These are phyloP conservation scores for Clarkia xantiana DNA, from an alignment of 345 rosid genomes.

Conservation along the genomic window DNA sequence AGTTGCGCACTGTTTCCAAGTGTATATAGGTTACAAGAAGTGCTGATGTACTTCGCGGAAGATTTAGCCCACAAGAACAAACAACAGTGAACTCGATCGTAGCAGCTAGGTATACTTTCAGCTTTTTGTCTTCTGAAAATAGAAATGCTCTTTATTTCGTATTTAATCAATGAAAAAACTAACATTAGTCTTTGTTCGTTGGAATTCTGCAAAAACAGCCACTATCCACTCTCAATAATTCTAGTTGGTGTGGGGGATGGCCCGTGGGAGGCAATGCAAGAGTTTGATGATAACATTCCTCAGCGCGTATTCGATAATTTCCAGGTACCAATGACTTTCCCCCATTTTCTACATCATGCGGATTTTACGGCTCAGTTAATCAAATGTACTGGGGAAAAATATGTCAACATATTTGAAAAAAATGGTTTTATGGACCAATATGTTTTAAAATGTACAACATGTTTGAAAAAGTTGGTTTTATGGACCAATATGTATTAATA, in stretches of 20 bases:
- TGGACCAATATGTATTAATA: no score
- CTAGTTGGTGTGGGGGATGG: slow-evolving; percentile 97
- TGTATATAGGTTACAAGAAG: slow-evolving; percentile 50
- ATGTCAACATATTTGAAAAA: no score
- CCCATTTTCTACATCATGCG: background rate
- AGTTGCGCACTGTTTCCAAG: background rate
- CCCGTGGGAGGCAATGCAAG: slow-evolving; percentile 89
- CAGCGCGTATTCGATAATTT: slow-evolving; percentile 84
- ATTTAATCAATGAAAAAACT: no score
- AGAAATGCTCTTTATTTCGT: background rate
- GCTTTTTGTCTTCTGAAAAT: background rate
- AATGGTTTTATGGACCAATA: no score
- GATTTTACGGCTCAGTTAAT: no score
- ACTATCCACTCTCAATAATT: slow-evolving; percentile 70
- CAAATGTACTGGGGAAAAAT: no score
- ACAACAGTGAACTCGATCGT: slow-evolving; percentile 70
- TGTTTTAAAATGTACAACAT: no score
- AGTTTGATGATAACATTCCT: slow-evolving; percentile 83
- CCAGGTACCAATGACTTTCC: slow-evolving; percentile 35
- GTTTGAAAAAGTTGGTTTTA: no score
- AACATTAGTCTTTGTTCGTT: no score
- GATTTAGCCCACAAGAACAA: slow-evolving; percentile 69
- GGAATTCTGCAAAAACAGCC: slow-evolving; percentile 26
- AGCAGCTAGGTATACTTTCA: slow-evolving; percentile 59
- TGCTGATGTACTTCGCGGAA: slow-evolving; percentile 45